phyloP scores from a whole-genome alignment of 768 basidiomycete genomes.

The Paxillus ammoniavirescens region DNA sequence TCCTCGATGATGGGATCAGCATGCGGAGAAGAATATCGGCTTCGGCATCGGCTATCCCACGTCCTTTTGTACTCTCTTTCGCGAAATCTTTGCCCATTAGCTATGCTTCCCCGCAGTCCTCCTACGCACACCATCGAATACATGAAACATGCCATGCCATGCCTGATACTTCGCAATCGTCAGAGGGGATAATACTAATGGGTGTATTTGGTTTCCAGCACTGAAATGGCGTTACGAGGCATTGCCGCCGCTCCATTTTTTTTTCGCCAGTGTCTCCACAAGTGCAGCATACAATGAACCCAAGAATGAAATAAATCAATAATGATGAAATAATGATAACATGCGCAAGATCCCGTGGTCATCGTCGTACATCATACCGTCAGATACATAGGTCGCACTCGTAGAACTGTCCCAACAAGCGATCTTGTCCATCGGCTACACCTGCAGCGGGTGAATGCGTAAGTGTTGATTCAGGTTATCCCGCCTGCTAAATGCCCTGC shows the following conservation, averaged over 20 bases:
- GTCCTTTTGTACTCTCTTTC: constrained; percentile 16
- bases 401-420: too few species aligned
- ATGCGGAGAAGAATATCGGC: neutral
- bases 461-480: constrained; percentile 81
- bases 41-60: neutral
- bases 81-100: constrained; percentile 4
- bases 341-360: neutral
- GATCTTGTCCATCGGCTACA: neutral
- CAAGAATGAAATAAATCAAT: constrained; percentile 16
- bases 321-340: constrained; percentile 17
- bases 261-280: too few species aligned
- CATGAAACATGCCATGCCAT: constrained; percentile 13
- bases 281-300: neutral
- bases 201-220: too few species aligned
- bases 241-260: too few species aligned
- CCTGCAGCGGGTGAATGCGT: constrained; percentile 48
- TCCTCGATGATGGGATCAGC: neutral
- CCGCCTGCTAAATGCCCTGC: constrained; percentile 66
- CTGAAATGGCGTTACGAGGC: too few species aligned
- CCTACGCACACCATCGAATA: constrained; percentile 14
- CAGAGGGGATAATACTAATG: neutral
- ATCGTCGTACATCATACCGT: too few species aligned
- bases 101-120: constrained; percentile 6
- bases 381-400: too few species aligned
- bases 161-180: neutral